These are phyloP conservation scores for Daldinia decipiens DNA, from an alignment of 495 filamentous ascomycete genomes.

Conservation along the genomic window DNA sequence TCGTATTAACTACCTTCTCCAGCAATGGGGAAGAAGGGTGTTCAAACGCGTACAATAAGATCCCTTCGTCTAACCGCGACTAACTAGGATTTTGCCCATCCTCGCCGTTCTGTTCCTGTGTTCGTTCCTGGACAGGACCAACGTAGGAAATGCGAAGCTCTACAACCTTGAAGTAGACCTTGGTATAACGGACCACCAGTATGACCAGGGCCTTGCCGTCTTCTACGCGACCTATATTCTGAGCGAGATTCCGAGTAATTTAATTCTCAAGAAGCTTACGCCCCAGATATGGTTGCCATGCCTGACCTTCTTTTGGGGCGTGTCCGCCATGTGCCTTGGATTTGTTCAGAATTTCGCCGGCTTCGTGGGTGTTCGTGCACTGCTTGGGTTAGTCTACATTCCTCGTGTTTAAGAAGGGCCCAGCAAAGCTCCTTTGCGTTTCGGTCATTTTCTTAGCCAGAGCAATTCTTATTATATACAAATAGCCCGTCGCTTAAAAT, in stretches of 20 bases:
- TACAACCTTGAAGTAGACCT: slow-evolving; percentile 74
- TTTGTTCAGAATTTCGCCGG: slow-evolving; percentile 77
- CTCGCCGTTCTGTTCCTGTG: slow-evolving; percentile 61
- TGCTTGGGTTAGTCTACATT: slow-evolving; percentile 66
- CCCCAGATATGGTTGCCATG: slow-evolving; percentile 70
- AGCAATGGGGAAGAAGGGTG: slow-evolving; percentile 1
- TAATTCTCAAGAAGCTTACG: slow-evolving; percentile 79
- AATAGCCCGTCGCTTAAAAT: neutral
- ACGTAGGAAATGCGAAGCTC: slow-evolving; percentile 87
- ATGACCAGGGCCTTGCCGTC: slow-evolving; percentile 69
- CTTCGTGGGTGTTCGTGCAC: slow-evolving; percentile 79
- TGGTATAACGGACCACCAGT: slow-evolving; percentile 71
- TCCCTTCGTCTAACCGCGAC: slow-evolving; percentile 13
- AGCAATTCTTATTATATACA: neutral
- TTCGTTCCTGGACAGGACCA: slow-evolving; percentile 80
- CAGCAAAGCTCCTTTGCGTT: slow-evolving; percentile 30
- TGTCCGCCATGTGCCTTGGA: slow-evolving; percentile 73
- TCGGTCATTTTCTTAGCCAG: slow-evolving; percentile 5
- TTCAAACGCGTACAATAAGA: neutral
- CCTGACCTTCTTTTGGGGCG: slow-evolving; percentile 66
- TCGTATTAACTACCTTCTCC: neutral
- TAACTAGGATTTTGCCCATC: slow-evolving; percentile 58
- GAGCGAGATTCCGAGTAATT: slow-evolving; percentile 83
- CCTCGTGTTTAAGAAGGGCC: slow-evolving; percentile 19
- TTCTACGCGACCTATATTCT: slow-evolving; percentile 67